phyloP scores from a whole-genome alignment of 2,329 filamentous ascomycete species.

The Lachnellula arida region DNA sequence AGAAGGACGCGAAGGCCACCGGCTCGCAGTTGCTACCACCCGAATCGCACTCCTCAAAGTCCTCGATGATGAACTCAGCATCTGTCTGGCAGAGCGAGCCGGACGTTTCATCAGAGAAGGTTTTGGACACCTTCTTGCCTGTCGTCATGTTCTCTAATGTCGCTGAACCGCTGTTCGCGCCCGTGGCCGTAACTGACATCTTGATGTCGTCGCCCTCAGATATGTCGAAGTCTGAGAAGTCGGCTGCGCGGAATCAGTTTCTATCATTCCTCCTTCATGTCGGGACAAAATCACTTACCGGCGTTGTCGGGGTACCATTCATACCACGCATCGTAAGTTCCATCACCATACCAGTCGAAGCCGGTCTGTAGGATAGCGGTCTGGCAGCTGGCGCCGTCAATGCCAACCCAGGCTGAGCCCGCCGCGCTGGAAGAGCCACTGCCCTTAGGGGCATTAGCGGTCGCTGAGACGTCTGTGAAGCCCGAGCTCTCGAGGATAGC shows the following conservation, averaged over 20 bases:
- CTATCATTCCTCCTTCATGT: background rate
- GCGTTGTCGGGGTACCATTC: background rate
- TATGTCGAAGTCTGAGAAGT: constrained; percentile 34
- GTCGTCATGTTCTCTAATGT: constrained; percentile 41
- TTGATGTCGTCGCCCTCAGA: constrained; percentile 39
- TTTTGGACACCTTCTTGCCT: constrained; percentile 39
- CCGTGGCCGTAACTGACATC: constrained; percentile 35
- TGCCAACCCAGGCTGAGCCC: constrained; percentile 50
- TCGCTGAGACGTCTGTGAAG: background rate
- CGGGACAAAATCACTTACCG: background rate
- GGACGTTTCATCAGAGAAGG: constrained; percentile 28
- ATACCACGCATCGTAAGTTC: background rate
- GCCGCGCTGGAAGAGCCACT: constrained; percentile 12
- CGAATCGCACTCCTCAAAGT: constrained; percentile 33
- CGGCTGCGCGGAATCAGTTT: background rate
- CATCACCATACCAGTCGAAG: background rate
- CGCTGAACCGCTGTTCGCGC: constrained; percentile 37
- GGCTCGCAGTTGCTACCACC: background rate
- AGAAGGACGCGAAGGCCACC: background rate
- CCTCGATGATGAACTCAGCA: constrained; percentile 47
- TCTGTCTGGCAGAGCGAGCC: constrained; percentile 36
- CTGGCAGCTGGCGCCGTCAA: constrained; percentile 52
- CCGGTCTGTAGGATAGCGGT: constrained; percentile 37
- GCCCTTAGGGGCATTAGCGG: background rate
- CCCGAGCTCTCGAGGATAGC: background rate